Evolutionary conservation across 768 basidiomycete species (phyloP).

Genomic region (Pulveroboletus frians): DNA sequence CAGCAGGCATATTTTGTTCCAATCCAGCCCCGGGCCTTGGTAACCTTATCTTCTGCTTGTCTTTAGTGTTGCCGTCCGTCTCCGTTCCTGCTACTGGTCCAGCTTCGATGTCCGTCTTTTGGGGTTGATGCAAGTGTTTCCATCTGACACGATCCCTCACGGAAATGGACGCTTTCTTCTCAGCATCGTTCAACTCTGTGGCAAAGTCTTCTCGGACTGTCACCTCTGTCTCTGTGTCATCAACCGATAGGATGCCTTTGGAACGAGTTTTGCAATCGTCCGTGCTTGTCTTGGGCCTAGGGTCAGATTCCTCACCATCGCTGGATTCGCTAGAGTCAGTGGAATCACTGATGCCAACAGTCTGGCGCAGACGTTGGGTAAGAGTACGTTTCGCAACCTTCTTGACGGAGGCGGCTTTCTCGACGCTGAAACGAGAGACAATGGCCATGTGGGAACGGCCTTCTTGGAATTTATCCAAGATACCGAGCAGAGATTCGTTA

Average conservation of each 20-base stretch:
- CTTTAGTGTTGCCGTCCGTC: constrained; percentile 13
- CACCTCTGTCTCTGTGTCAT: constrained; percentile 30
- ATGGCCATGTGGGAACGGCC: constrained; percentile 91
- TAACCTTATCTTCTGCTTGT: constrained; percentile 27
- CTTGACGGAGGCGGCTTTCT: constrained; percentile 77
- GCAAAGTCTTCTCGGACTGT: constrained; percentile 25
- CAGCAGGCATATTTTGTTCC: constrained; percentile 86
- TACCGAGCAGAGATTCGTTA: constrained; percentile 79
- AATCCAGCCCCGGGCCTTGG: constrained; percentile 37
- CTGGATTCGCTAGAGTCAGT: constrained; percentile 48
- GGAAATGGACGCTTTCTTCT: constrained; percentile 5
- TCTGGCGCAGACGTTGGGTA: constrained; percentile 69
- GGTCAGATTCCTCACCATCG: constrained; percentile 34
- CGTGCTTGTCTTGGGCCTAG: constrained; percentile 14
- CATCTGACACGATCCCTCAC: constrained; percentile 12
- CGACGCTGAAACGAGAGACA: constrained; percentile 69
- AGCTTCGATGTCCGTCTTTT: constrained; percentile 22
- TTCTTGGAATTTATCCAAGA: constrained; percentile 86
- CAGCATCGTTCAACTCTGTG: constrained; percentile 16
- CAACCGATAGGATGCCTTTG: constrained; percentile 30
- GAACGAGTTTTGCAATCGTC: constrained; percentile 19
- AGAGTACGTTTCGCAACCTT: constrained; percentile 76
- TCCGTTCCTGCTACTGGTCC: constrained; percentile 15
- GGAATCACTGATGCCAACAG: constrained; percentile 68
- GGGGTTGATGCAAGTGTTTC: constrained; percentile 12